These are phyloP conservation scores for Trifolium fragiferum DNA, from an alignment of 306 rosid species.

Conservation along the genomic window DNA sequence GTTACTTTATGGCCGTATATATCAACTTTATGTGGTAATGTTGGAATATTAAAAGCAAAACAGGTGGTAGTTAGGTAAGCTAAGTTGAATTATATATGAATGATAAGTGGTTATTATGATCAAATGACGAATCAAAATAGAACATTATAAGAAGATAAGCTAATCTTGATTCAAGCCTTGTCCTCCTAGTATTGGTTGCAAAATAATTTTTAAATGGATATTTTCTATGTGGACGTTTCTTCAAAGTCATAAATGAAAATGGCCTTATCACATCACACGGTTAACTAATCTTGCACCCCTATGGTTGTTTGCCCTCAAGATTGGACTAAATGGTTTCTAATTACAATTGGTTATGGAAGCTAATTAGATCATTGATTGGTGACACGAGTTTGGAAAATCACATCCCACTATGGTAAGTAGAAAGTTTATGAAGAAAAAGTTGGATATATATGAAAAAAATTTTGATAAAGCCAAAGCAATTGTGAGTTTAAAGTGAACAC, in stretches of 20 bases:
- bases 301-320: background rate
- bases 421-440: background rate
- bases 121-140: slow-evolving; percentile 33
- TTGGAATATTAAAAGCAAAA: background rate
- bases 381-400: background rate
- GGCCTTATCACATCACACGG: slow-evolving; percentile 1
- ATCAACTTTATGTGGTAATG: background rate
- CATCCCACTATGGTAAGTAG: background rate
- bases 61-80: slow-evolving; percentile 8
- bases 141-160: slow-evolving; percentile 35
- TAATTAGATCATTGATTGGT: background rate
- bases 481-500: no score
- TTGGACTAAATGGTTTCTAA: slow-evolving; percentile 35
- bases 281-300: slow-evolving; percentile 1
- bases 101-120: slow-evolving; percentile 30
- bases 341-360: background rate
- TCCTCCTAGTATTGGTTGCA: slow-evolving; percentile 31
- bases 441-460: no score
- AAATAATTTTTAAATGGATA: background rate
- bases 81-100: slow-evolving; percentile 5
- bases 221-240: slow-evolving; percentile 25
- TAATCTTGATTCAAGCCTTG: slow-evolving; percentile 25
- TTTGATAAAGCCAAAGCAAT: no score
- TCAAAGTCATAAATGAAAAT: slow-evolving; percentile 22
- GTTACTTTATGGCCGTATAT: background rate